phyloP scores from a whole-genome alignment of 805 yeast genomes.

The Teunomyces atbi region DNA sequence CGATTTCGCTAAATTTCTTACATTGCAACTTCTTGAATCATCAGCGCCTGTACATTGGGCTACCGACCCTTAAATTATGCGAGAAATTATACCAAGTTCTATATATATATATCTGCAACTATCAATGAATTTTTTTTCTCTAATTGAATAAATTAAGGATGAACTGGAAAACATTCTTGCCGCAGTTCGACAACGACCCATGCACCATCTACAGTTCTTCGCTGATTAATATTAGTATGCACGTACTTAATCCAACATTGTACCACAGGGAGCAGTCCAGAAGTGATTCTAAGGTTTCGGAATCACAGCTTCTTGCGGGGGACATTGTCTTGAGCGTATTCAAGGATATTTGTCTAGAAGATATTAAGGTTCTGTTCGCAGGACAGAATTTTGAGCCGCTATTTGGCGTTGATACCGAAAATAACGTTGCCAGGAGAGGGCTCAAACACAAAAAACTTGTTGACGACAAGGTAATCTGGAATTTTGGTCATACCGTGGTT shows the following conservation, averaged over 20 bases:
- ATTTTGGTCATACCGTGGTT: not conserved
- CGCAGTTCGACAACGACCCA: not conserved
- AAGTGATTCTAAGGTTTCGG: not conserved
- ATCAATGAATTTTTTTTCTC: not conserved
- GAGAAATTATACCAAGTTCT: too few relatives aligned
- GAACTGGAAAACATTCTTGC: not conserved
- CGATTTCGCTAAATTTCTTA: too few relatives aligned
- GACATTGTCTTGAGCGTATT: not conserved
- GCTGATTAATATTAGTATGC: not conserved
- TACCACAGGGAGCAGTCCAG: slow-evolving; percentile 6
- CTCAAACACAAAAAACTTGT: slow-evolving; percentile 1
- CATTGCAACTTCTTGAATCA: too few relatives aligned
- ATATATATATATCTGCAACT: too few relatives aligned
- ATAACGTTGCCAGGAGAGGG: not conserved
- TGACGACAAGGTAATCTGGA: not conserved
- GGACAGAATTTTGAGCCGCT: slow-evolving; percentile 1
- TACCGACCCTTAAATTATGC: too few relatives aligned
- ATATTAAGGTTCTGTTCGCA: not conserved
- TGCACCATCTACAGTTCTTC: not conserved
- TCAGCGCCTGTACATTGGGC: too few relatives aligned
- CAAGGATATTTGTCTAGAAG: not conserved
- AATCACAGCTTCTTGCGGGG: not conserved
- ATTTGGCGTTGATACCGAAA: not conserved
- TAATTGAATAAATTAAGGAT: not conserved
- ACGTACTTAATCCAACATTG: not conserved